Evolutionary conservation across 345 rosid genomes (phyloP).

Genomic region (Bruguiera parviflora): DNA sequence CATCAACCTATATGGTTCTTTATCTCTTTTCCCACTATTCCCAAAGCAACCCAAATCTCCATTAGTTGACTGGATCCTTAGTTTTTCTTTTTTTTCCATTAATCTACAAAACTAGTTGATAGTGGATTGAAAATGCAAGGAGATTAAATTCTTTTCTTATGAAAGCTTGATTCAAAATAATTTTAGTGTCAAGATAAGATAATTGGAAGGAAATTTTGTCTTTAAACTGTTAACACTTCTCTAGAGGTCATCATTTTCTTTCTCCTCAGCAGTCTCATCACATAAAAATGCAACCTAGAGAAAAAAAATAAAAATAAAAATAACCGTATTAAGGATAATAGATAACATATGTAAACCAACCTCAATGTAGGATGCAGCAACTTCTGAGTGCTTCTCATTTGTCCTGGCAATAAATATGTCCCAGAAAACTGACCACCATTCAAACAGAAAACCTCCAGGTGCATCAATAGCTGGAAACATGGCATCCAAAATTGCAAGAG

Average conservation of each 20-base stretch:
- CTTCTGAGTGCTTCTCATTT: constrained; percentile 97
- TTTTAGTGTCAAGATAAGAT: background rate
- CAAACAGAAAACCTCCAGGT: constrained; percentile 97
- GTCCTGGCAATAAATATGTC: constrained; percentile 98
- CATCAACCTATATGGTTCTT: no score
- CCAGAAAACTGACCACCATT: constrained; percentile 99
- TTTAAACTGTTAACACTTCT: background rate
- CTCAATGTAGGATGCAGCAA: constrained; percentile 98
- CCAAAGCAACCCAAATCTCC: no score
- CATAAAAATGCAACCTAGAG: background rate
- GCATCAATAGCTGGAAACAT: constrained; percentile 84
- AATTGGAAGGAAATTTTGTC: background rate
- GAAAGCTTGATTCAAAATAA: background rate
- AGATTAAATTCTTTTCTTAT: no score
- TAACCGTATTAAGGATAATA: background rate
- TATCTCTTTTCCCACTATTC: no score
- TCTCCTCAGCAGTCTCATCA: background rate
- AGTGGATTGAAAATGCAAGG: no score
- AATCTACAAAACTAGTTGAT: no score
- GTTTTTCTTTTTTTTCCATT: no score
- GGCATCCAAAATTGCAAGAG: constrained; percentile 14
- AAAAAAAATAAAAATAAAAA: background rate
- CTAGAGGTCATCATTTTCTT: background rate
- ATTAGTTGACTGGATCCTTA: no score
- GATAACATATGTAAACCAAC: constrained; percentile 31